Base-by-base conservation (phyloP, 352 stramenopile species). In the Pythium coloratum region DNA sequence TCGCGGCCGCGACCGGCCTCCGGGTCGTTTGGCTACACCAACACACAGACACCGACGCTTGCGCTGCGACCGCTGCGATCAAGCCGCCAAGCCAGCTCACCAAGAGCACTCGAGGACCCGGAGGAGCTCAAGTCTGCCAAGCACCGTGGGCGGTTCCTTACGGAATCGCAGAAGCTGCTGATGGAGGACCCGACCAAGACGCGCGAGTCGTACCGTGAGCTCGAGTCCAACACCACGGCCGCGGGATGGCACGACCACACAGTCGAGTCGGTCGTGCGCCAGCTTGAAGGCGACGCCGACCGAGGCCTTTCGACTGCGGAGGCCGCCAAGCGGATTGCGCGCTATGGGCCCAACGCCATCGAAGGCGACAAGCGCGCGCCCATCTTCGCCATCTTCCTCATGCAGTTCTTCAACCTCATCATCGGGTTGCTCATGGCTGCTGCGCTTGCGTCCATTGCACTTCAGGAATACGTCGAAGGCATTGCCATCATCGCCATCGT, bases 331-430 rank as follows among this genome's bases (percentile, higher is more conserved):
- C 71, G 74, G 1, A 36, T 68, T 18, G 50, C 57, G 18, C 47
- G 72, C 59, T 42, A 69, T 24, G 68, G 77, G 6, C 38, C 59
- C 30, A 73, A 80, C 58, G 40, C 62, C 33, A 70, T 77, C 61
- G 51, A 79, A 58, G 56, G 67, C 34, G 51, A 76, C 54, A 55
- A 56, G 57, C 62, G 66, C 30, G 32, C 67, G 28, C 50, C 71
- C 8, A 66, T 81, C 36, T 38, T 55, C 24, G 60, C 77, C n/a
- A 60, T 81, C 20, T 81, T 81, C 60, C 28, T 78, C 9, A 56
- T 81, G 71, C 74, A 81, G 46, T 81, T 81, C 51, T 44, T 71
- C 30, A 81, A 81, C 49, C 56, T 81, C 32, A 81, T 81, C 65
- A 78, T 78, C 38, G 66, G 64, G 3, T 40, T 81, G 61, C 69